Evolutionary conservation across 2,329 filamentous ascomycete genomes (phyloP), one percentile per base, ranked within the genome.

Genomic region (Microsporum audouinii): DNA sequence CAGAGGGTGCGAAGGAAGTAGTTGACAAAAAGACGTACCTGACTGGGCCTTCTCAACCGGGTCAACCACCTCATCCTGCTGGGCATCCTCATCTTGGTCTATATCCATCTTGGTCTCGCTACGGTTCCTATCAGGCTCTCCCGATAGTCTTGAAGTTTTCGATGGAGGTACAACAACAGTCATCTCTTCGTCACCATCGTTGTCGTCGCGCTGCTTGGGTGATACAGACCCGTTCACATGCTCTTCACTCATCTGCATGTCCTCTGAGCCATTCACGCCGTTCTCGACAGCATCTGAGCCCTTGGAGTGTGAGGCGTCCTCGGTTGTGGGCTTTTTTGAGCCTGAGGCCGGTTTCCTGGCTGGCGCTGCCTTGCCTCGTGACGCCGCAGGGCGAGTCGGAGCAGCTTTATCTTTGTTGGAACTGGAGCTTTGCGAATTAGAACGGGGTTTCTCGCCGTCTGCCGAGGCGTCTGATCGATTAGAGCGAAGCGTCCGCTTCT

Each of bases 91-190:
- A 55, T 67, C 71, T 57, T 72, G 77, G 41, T 70, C 74, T 65
- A 83, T 85, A 66, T 84, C 84, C 87, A 91, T 91, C 66, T 79
- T 77, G 65, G 89, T 80, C 72, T 91, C 88, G 58, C 82, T 85
- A 68, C 89, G 86, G 45, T 79, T 79, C 70, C 87, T 84, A 66
- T 83, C 79, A 36, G 78, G 75, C 60, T 81, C 79, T 66, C 78
- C 78, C 62, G 84, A 81, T 62, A 81, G 75, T 76, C 84, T 79
- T 64, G 80, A 77, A 69, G 78, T 77, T 79, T 89, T 89, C 66
- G 85, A 83, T 62, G 86, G 86, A 60, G 88, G 87, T 51, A 90
- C 86, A 68, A 91, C 87, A 66, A 90, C 87, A 58, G 87, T 90
- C 86, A 90, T 90, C 78, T 89, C 87, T 68, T 79, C 85, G 68